A percentile compares a stretch with the other conserved stretches of the same genome.
Conservation (phyloP, 768 basidiomycete species). For the Cytidiella melzeri region DNA sequence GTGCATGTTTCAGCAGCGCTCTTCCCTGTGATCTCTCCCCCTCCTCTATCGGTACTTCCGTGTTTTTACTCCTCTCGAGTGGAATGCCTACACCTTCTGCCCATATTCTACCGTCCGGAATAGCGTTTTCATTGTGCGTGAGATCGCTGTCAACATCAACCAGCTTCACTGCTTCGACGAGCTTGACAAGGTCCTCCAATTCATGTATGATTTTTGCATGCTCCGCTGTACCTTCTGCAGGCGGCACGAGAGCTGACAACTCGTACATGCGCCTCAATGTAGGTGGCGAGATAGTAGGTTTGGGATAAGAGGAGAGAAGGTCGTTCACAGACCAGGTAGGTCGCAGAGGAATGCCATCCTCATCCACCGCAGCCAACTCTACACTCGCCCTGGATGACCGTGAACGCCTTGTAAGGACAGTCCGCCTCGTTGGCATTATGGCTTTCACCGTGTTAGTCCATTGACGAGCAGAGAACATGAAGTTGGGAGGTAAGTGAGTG, state of each 20-base stretch:
- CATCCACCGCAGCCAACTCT: constrained; percentile 33
- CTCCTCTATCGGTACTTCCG: constrained; percentile 12
- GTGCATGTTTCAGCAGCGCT: constrained; percentile 45
- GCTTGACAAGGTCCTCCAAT: constrained; percentile 63
- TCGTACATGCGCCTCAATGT: constrained; percentile 63
- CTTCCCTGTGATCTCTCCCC: constrained; percentile 31
- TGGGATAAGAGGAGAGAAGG: constrained; percentile 72
- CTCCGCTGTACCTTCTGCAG: constrained; percentile 48
- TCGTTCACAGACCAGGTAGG: constrained; percentile 81
- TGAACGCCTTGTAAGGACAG: too few species aligned
- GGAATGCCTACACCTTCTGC: constrained; percentile 11
- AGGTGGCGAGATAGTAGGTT: constrained; percentile 48
- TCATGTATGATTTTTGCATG: constrained; percentile 47
- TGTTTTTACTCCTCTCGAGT: background rate
- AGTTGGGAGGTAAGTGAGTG: background rate
- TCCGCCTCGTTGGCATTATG: background rate
- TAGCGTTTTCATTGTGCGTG: background rate
- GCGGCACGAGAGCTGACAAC: constrained; percentile 68
- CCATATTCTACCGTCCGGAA: constrained; percentile 11
- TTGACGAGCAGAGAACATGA: constrained; percentile 9
- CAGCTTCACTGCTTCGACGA: constrained; percentile 78
- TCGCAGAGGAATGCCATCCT: constrained; percentile 53
- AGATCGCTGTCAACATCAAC: constrained; percentile 32
- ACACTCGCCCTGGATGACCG: background rate
- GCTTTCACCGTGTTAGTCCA: background rate